These are phyloP conservation scores for Sporothrix brasiliensis DNA, from an alignment of 2,329 filamentous ascomycete genomes.

Conservation along the genomic window DNA sequence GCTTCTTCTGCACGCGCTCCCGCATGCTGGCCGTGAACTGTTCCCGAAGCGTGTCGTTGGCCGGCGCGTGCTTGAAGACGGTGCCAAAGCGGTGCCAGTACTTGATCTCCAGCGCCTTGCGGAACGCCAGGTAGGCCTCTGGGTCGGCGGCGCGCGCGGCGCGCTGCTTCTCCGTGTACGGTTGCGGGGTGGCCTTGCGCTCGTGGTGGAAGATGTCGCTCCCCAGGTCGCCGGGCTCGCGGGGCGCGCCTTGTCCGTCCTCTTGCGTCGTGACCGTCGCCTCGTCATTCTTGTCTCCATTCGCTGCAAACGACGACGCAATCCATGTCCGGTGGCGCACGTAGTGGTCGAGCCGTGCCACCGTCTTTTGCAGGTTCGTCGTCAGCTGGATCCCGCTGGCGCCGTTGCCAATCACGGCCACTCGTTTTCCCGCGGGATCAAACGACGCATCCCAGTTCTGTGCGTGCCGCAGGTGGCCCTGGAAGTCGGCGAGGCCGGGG, in stretches of 20 bases:
- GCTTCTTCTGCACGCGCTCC: slow-evolving; percentile 55
- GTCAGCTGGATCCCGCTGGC: slow-evolving; percentile 57
- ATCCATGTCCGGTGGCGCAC: slow-evolving; percentile 69
- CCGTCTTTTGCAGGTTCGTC: slow-evolving; percentile 52
- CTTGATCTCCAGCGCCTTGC: slow-evolving; percentile 60
- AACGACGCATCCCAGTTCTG: slow-evolving; percentile 58
- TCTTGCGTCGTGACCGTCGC: neutral
- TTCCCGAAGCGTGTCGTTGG: slow-evolving; percentile 52
- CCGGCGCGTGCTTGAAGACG: slow-evolving; percentile 57
- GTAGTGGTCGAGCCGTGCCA: slow-evolving; percentile 63
- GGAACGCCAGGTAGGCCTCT: slow-evolving; percentile 60
- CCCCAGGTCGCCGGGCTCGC: neutral
- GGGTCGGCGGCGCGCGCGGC: slow-evolving; percentile 63
- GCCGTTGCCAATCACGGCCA: slow-evolving; percentile 59
- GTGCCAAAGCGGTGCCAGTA: slow-evolving; percentile 63
- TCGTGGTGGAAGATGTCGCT: slow-evolving; percentile 16
- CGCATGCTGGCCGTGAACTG: slow-evolving; percentile 58
- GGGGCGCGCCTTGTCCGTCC: neutral
- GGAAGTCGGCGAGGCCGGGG: slow-evolving; percentile 54
- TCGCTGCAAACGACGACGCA: slow-evolving; percentile 53
- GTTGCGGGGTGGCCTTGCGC: slow-evolving; percentile 48
- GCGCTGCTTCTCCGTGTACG: slow-evolving; percentile 56
- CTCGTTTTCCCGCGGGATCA: slow-evolving; percentile 52
- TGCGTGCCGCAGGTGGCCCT: slow-evolving; percentile 58
- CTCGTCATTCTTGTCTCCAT: slow-evolving; percentile 52